These are phyloP conservation scores for Cylindrodendrum hubeiense DNA, from an alignment of 2,329 filamentous ascomycete genomes.

Conservation along the genomic window DNA sequence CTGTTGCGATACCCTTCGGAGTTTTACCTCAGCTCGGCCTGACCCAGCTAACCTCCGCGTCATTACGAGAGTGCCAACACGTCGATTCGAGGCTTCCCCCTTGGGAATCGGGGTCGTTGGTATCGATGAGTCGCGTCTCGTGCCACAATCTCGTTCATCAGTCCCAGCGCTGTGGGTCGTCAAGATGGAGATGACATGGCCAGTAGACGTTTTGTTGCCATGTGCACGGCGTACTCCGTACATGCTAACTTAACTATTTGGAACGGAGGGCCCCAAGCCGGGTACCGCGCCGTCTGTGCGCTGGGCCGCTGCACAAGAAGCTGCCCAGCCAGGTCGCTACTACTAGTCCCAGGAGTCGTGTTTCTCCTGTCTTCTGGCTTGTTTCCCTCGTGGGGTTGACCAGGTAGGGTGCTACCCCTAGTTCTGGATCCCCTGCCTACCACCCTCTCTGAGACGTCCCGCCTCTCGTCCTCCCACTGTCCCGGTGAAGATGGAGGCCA, in stretches of 20 bases:
- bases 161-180: constrained; percentile 37
- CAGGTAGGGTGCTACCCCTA: constrained; percentile 7
- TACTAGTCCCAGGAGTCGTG: constrained; percentile 33
- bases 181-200: constrained; percentile 12
- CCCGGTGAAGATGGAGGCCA: background rate
- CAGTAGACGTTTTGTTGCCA: constrained; percentile 23
- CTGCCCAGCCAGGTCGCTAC: constrained; percentile 24
- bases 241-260: constrained; percentile 1
- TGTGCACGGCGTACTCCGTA: constrained; percentile 5
- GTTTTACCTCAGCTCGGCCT: constrained; percentile 33
- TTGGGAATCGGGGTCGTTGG: constrained; percentile 23
- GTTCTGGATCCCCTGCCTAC: background rate
- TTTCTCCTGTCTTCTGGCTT: constrained; percentile 37
- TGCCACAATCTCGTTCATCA: constrained; percentile 25
- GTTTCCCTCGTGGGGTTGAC: constrained; percentile 38
- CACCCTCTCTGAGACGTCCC: constrained; percentile 9
- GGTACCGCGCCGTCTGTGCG: constrained; percentile 42
- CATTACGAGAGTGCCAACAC: constrained; percentile 18
- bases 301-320: constrained; percentile 35
- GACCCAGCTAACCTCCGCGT: constrained; percentile 27
- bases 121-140: constrained; percentile 30
- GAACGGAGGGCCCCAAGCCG: constrained; percentile 32
- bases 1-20: constrained; percentile 39
- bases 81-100: constrained; percentile 21
- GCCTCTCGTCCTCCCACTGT: background rate